A percentile compares a stretch with the other conserved stretches of the same genome.
phyloP scores from a whole-genome alignment of 202 grass and related monocot species.

The Schoenoplectus tabernaemontani region DNA sequence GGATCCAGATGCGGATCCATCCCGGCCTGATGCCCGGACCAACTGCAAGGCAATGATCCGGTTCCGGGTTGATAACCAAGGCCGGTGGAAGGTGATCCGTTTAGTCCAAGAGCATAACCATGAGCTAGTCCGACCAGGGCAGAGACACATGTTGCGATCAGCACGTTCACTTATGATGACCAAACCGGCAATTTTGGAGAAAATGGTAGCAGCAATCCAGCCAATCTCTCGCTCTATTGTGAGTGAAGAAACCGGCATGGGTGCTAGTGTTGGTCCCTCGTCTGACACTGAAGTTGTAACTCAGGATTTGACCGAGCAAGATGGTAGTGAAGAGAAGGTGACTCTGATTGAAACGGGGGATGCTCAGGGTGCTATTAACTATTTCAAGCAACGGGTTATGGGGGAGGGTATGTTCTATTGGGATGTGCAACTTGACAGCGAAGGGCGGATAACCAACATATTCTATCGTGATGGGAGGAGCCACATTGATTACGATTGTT shows the following conservation, averaged over 20 bases:
- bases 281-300: slow-evolving; percentile 16
- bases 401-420: slow-evolving; percentile 62
- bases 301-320: not conserved
- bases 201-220: slow-evolving; percentile 20
- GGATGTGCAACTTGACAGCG: slow-evolving; percentile 57
- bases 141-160: slow-evolving; percentile 64
- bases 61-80: slow-evolving; percentile 65
- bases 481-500: slow-evolving; percentile 49
- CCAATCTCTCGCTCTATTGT: not conserved
- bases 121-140: slow-evolving; percentile 53
- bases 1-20: slow-evolving; percentile 69
- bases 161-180: slow-evolving; percentile 63
- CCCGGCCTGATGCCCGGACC: slow-evolving; percentile 66
- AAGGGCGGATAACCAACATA: slow-evolving; percentile 53
- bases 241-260: slow-evolving; percentile 12
- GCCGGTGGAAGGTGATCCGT: slow-evolving; percentile 64
- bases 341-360: slow-evolving; percentile 52
- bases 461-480: slow-evolving; percentile 65
- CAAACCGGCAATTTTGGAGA: slow-evolving; percentile 59
- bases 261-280: not conserved
- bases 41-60: slow-evolving; percentile 88
- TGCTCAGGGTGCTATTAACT: slow-evolving; percentile 34
- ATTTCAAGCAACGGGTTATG: slow-evolving; percentile 48
- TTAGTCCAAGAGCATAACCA: slow-evolving; percentile 72
- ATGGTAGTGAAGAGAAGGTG: slow-evolving; percentile 15